phyloP scores from a whole-genome alignment of 495 filamentous ascomycete genomes.

The Xanthoparmelia taractica region DNA sequence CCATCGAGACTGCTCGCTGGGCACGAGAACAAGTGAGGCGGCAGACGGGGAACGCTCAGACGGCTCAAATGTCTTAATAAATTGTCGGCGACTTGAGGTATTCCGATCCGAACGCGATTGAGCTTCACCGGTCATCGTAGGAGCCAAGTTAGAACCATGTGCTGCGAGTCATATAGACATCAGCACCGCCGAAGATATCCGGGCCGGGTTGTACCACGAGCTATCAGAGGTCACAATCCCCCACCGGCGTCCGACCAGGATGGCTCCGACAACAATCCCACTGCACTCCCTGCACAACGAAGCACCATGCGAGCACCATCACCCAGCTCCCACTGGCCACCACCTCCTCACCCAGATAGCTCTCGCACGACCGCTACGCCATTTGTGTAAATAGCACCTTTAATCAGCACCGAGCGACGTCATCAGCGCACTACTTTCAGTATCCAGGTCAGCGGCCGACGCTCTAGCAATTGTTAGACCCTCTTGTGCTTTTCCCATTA shows the following conservation, averaged over 20 bases:
- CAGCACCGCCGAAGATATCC: neutral
- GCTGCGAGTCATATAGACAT: neutral
- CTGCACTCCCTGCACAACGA: slow-evolving; percentile 20
- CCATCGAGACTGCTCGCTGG: slow-evolving; percentile 92
- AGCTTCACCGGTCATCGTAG: slow-evolving; percentile 3
- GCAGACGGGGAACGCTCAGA: slow-evolving; percentile 49
- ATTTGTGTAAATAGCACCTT: slow-evolving; percentile 21
- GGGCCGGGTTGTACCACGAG: slow-evolving; percentile 13
- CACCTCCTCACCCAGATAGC: slow-evolving; percentile 19
- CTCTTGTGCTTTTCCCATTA: slow-evolving; percentile 4
- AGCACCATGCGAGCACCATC: slow-evolving; percentile 21
- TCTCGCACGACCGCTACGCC: slow-evolving; percentile 16
- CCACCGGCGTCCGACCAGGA: slow-evolving; percentile 21
- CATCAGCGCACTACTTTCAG: slow-evolving; percentile 11
- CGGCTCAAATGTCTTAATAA: slow-evolving; percentile 23
- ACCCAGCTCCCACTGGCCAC: slow-evolving; percentile 9
- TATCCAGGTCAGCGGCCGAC: neutral
- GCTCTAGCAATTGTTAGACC: neutral
- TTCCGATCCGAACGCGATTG: neutral
- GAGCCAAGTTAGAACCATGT: neutral
- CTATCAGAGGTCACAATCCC: slow-evolving; percentile 10
- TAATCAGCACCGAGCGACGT: slow-evolving; percentile 15
- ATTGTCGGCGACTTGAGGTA: neutral
- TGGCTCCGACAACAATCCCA: slow-evolving; percentile 16
- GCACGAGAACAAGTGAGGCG: slow-evolving; percentile 95